Percentiles rank a stretch among this genome's conserved stretches.
These are phyloP conservation scores for Apiotrichum akiyoshidainum DNA, from an alignment of 1,284 basidiomycete genomes.

Conservation along the genomic window DNA sequence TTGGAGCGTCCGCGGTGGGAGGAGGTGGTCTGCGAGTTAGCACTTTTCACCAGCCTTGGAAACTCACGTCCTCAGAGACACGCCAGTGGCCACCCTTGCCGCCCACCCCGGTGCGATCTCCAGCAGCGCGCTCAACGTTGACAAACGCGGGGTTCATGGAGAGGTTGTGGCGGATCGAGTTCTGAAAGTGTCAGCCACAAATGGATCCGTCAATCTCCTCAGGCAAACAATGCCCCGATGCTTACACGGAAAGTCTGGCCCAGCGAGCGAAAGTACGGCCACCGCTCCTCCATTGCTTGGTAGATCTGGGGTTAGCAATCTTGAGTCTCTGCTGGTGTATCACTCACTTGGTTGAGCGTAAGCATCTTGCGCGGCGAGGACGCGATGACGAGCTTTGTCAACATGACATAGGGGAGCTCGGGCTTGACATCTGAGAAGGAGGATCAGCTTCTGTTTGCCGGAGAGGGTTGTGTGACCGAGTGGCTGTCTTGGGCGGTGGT, in stretches of 20 bases:
- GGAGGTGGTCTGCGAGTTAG: constrained; percentile 4
- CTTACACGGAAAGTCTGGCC: constrained; percentile 29
- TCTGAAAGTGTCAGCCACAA: constrained; percentile 45
- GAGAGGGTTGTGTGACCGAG: too few relatives aligned
- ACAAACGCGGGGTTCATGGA: constrained; percentile 74
- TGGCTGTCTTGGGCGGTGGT: too few relatives aligned
- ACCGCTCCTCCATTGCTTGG: constrained; percentile 34
- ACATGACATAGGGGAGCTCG: constrained; percentile 28
- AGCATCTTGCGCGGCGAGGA: constrained; percentile 30
- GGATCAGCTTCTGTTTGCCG: too few relatives aligned
- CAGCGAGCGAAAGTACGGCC: constrained; percentile 28
- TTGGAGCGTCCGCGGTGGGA: constrained; percentile 19
- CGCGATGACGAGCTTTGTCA: constrained; percentile 33
- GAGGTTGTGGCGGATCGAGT: constrained; percentile 80
- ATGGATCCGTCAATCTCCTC: too few relatives aligned
- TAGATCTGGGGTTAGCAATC: constrained; percentile 24
- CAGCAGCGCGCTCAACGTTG: constrained; percentile 49
- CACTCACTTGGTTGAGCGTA: constrained; percentile 30
- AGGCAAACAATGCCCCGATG: neutral
- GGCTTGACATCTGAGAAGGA: constrained; percentile 25
- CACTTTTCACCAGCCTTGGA: too few relatives aligned
- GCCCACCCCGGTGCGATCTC: constrained; percentile 25
- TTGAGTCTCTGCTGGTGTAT: neutral
- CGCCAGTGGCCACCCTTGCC: constrained; percentile 42
- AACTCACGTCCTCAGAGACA: constrained; percentile 28